phyloP scores from a whole-genome alignment of 2,329 filamentous ascomycete genomes.

The Xylariales sp. region DNA sequence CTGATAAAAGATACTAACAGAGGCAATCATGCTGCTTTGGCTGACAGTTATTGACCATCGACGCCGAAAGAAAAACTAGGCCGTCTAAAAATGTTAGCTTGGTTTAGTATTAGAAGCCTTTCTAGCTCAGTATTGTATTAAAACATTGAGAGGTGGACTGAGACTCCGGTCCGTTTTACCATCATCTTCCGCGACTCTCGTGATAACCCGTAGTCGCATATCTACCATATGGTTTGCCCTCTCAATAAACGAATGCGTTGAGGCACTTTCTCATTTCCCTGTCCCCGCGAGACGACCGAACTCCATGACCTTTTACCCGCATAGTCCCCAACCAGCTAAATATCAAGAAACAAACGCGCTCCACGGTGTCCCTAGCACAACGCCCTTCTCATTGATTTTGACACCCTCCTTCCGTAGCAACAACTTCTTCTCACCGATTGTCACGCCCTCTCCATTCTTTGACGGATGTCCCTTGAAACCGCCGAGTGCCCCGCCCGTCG shows the following conservation, averaged over 20 bases:
- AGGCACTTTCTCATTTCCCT: background rate
- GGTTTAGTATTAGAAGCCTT: background rate
- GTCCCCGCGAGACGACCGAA: background rate
- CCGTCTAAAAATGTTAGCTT: no score
- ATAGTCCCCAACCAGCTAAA: background rate
- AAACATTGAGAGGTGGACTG: background rate
- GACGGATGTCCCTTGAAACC: constrained; percentile 78
- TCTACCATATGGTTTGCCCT: no score
- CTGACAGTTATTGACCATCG: no score
- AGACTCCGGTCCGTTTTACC: no score
- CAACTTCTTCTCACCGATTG: constrained; percentile 71
- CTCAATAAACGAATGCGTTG: no score
- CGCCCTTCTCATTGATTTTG: constrained; percentile 68
- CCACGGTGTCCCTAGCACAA: constrained; percentile 69
- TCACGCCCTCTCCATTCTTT: constrained; percentile 69
- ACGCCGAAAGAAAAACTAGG: no score
- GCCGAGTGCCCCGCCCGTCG: constrained; percentile 76
- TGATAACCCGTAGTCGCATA: background rate
- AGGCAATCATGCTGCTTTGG: no score
- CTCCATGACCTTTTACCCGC: background rate
- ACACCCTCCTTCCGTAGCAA: constrained; percentile 74
- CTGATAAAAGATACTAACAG: no score
- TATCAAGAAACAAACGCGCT: constrained; percentile 49
- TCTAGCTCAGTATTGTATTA: background rate
- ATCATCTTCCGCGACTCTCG: background rate